phyloP scores from a whole-genome alignment of 495 filamentous ascomycete genomes.

The Parmelia sp. region DNA sequence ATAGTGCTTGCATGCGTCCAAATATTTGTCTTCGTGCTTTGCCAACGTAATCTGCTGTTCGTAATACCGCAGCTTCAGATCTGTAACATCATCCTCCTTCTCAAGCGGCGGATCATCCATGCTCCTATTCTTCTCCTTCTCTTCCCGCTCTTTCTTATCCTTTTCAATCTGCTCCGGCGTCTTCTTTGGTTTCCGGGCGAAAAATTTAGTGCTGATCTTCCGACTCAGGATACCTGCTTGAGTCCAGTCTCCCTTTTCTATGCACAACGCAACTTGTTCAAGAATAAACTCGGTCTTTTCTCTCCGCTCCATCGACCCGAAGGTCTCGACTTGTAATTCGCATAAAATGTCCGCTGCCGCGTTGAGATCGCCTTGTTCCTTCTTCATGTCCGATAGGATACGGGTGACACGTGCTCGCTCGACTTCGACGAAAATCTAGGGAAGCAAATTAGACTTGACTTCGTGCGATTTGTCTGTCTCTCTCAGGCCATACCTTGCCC shows the following conservation, averaged over 20 bases:
- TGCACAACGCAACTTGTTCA: conserved; percentile 89
- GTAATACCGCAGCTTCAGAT: conserved; percentile 92
- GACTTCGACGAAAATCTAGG: conserved; percentile 93
- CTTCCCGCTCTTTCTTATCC: conserved; percentile 75
- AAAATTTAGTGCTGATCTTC: conserved; percentile 93
- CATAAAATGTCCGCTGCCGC: conserved; percentile 88
- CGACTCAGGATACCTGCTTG: conserved; percentile 90
- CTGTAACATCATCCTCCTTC: conserved; percentile 84
- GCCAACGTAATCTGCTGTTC: conserved; percentile 91
- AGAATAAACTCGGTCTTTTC: conserved; percentile 99
- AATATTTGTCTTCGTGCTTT: conserved; percentile 94
- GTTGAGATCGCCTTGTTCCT: conserved; percentile 82
- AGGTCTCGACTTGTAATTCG: conserved; percentile 97
- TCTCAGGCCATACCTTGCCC: conserved; percentile 63
- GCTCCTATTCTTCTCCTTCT: conserved; percentile 63
- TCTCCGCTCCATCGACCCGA: conserved; percentile 92
- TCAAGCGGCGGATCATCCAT: conserved; percentile 69
- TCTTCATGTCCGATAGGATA: conserved; percentile 95
- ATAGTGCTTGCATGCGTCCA: conserved; percentile 96
- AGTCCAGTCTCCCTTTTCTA: conserved; percentile 91
- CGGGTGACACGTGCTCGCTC: conserved; percentile 92
- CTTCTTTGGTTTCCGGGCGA: conserved; percentile 83
- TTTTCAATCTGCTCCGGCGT: conserved; percentile 79
- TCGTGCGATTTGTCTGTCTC: too few relatives aligned
- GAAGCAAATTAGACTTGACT: conserved; percentile 10